Evolutionary conservation across 139 green algal genomes (phyloP).

Genomic region (Yamagishiella unicocca): DNA sequence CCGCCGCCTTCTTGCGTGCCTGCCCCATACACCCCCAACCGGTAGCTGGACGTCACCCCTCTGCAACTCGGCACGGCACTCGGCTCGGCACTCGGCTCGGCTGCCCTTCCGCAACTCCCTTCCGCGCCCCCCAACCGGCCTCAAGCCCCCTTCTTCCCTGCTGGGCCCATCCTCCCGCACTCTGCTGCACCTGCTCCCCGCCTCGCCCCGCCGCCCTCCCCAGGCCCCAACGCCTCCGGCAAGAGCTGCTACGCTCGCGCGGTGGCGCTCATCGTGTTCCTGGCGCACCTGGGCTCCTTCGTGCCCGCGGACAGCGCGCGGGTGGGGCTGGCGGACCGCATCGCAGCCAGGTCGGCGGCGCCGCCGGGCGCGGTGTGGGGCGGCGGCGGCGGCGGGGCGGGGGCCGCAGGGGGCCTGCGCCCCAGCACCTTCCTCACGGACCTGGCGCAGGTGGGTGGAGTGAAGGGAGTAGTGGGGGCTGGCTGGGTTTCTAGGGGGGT

Average conservation of each 20-base stretch:
- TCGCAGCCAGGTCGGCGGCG: slow-evolving; percentile 67
- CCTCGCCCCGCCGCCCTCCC: not conserved
- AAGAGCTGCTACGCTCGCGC: slow-evolving; percentile 91
- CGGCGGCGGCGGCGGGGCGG: slow-evolving; percentile 52
- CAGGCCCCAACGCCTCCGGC: slow-evolving; percentile 84
- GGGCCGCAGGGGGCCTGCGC: slow-evolving; percentile 49
- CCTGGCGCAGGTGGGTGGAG: slow-evolving; percentile 74
- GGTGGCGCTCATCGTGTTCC: slow-evolving; percentile 92
- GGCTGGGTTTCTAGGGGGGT: not conserved
- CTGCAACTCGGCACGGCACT: too few relatives aligned
- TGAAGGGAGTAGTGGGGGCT: not conserved
- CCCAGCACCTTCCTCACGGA: slow-evolving; percentile 88
- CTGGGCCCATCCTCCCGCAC: too few relatives aligned
- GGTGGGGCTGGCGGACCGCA: slow-evolving; percentile 89
- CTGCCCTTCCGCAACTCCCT: too few relatives aligned
- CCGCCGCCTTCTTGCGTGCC: too few relatives aligned
- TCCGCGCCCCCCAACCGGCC: too few relatives aligned
- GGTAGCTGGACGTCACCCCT: too few relatives aligned
- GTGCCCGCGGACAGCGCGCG: slow-evolving; percentile 67
- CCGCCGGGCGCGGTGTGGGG: slow-evolving; percentile 16
- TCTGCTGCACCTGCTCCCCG: too few relatives aligned
- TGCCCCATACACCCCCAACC: too few relatives aligned
- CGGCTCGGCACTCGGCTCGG: too few relatives aligned
- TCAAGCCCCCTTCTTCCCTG: too few relatives aligned
- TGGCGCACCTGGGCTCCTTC: slow-evolving; percentile 81